Base-by-base conservation (phyloP, 2,329 filamentous ascomycete genomes). In the Escovopsis sp. region DNA sequence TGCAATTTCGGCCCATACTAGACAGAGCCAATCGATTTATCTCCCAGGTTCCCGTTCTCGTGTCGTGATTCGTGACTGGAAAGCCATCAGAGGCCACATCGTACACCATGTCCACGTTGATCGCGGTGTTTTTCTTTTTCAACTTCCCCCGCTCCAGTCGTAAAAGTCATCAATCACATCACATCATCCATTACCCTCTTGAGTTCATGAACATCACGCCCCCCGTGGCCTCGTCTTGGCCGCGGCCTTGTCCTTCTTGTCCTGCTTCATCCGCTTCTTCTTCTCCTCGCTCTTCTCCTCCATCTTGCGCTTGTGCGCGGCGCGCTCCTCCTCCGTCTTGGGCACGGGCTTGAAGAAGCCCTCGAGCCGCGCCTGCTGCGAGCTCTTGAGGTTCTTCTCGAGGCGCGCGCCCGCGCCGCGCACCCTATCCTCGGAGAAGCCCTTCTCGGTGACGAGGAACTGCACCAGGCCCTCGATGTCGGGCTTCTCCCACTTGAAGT, bases 401-500 rank as follows among this genome's bases (percentile, higher is more conserved):
- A 98, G 66, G 43, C 85, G 77, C 3, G 78, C 73, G 1, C 84
- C 88, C 26, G 74, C 89, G 36, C 73, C 77, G 33, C 88, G 77
- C 8, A 98, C 91, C 15, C 91, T 75, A 57, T 98, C 91, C 59
- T 98, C 93, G 28, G 80, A 94, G 70, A 98, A 98, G 1, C 88
- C 91, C 66, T 98, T 98, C 57, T 96, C 91, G 6, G 77, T 77
- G 4, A 94, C 91, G 2, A 98, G 68, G 62, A 85, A 98, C 53
- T 91, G 75, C 48, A 98, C 76, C 0, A 98, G 74, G 0, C 86
- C 89, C 2, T 95, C 87, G 2, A 91, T 70, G 54, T 98, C 88
- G 4, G 91, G 91, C 46, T 80, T 81, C 37, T 95, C 87, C 91
- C 93, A 98, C 63, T 94, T 95, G 70, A 96, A 94, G 59, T 98